Evolutionary conservation across 306 rosid genomes (phyloP).

Genomic region (Delonix regia): DNA sequence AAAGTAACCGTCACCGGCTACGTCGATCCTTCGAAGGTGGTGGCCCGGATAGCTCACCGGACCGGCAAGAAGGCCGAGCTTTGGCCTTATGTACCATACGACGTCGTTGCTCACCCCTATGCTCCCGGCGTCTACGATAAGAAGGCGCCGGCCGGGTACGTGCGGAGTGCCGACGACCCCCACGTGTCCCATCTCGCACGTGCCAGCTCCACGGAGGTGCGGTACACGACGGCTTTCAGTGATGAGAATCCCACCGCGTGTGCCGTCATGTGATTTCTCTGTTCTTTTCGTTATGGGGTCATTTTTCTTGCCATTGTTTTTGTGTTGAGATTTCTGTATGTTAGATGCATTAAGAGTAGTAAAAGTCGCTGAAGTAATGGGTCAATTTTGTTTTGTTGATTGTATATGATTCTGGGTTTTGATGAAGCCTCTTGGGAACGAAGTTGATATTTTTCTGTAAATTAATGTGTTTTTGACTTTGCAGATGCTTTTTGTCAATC

Average conservation of each 20-base stretch:
- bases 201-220: conserved; percentile 81
- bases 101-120: conserved; percentile 77
- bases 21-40: conserved; percentile 69
- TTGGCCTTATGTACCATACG: conserved; percentile 92
- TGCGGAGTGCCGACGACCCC: conserved; percentile 52
- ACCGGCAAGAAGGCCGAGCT: conserved; percentile 84
- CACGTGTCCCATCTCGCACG: conserved; percentile 55
- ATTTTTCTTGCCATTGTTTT: not conserved
- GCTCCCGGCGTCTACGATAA: conserved; percentile 72
- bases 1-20: conserved; percentile 76
- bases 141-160: conserved; percentile 85
- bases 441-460: not conserved
- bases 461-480: not conserved
- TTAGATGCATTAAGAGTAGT: not conserved
- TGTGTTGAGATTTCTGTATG: not conserved
- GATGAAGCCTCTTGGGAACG: not conserved
- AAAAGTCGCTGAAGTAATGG: not conserved
- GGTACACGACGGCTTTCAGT: conserved; percentile 87
- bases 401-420: not conserved
- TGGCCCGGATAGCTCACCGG: conserved; percentile 66
- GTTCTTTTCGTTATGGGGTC: not conserved
- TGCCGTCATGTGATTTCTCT: conserved; percentile 53
- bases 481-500: no score
- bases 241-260: conserved; percentile 80
- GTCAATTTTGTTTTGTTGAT: not conserved